These are phyloP conservation scores for Sanghuangporus sanghuang DNA, from an alignment of 1,284 basidiomycete genomes.

Conservation along the genomic window DNA sequence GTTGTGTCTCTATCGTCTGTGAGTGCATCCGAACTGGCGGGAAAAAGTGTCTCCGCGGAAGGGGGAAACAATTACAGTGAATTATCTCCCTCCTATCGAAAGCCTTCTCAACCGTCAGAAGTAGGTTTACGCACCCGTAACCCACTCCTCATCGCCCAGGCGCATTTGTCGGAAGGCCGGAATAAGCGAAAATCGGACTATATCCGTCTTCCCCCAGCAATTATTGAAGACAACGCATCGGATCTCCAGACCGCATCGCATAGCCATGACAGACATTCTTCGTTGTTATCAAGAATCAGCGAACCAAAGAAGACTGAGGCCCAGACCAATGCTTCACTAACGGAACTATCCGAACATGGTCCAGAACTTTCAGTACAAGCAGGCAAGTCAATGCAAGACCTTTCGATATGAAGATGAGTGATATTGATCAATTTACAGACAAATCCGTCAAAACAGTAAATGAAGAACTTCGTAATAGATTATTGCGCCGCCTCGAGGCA, in stretches of 20 bases:
- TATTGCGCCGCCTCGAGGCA: not conserved
- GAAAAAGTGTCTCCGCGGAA: not conserved
- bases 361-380: not conserved
- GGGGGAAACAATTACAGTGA: not conserved
- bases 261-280: not conserved
- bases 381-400: not conserved
- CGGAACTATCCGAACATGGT: not conserved
- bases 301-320: not conserved
- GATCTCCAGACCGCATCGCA: not conserved
- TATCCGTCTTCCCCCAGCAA: not conserved
- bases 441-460: not conserved
- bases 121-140: slow-evolving; percentile 8
- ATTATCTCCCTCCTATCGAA: not conserved
- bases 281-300: slow-evolving; percentile 2
- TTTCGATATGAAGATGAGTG: not conserved
- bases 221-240: not conserved
- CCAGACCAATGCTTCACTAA: not conserved
- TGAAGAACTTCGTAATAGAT: not conserved
- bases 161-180: slow-evolving; percentile 10
- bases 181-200: not conserved
- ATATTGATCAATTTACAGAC: not conserved
- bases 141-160: slow-evolving; percentile 10
- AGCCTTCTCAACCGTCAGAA: not conserved
- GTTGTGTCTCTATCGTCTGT: not conserved
- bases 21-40: not conserved